Conservation (phyloP, 305 asterid species). For the Fraxinus sp. region DNA sequence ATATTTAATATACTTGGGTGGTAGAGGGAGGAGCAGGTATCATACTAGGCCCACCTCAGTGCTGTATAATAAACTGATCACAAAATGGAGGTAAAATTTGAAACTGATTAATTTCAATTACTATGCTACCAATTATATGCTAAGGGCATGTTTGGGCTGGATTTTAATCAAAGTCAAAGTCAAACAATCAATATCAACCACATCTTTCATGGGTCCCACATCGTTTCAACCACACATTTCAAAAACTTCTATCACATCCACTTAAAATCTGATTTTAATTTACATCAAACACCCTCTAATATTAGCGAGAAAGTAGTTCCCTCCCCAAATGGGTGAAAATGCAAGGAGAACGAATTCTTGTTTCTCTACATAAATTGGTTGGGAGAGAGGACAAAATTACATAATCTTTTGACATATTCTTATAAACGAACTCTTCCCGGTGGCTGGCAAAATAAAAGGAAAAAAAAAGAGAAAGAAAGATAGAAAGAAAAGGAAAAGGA, state of each 20-base stretch:
- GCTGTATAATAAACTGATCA: neutral
- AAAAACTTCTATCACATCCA: no score
- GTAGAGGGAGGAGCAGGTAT: constrained; percentile 1
- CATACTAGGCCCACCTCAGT: neutral
- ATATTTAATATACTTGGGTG: neutral
- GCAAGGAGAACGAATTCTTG: neutral
- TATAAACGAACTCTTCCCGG: neutral
- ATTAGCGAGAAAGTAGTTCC: neutral
- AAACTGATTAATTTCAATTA: neutral
- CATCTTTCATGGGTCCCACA: no score
- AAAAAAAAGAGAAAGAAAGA: neutral
- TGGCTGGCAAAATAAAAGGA: neutral
- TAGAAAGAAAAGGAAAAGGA: neutral
- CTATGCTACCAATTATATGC: neutral
- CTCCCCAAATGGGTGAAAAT: neutral
- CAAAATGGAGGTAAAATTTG: neutral
- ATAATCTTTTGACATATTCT: neutral
- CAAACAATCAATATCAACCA: no score
- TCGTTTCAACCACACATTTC: no score
- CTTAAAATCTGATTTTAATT: no score
- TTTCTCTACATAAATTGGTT: neutral
- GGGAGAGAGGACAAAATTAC: neutral
- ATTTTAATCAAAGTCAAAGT: no score
- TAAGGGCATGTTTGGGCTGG: neutral
- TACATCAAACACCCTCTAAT: neutral